Conservation (phyloP, 495 filamentous ascomycete genomes). For the Penicillium parvum region DNA sequence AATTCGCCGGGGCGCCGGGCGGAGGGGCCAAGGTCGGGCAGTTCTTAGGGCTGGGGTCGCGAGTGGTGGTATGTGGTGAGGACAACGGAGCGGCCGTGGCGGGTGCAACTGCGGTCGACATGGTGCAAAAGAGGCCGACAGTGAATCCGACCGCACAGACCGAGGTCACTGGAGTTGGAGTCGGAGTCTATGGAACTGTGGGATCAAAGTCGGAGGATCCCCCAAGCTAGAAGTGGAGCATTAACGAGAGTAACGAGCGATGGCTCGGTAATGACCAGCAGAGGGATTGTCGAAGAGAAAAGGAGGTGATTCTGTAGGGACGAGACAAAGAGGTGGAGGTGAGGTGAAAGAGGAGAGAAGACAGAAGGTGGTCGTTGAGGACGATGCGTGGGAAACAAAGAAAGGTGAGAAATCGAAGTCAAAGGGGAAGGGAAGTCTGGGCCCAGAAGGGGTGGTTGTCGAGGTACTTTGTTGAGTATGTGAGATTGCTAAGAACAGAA, state of each 20-base stretch:
- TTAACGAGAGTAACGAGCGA: not conserved
- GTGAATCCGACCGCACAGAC: too few species aligned
- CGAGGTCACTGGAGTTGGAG: not conserved
- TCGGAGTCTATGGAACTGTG: not conserved
- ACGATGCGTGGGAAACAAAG: too few species aligned
- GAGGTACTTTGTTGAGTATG: not conserved
- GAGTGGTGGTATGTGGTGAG: conserved; percentile 44
- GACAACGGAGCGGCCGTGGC: conserved; percentile 43
- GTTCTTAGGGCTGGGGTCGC: conserved; percentile 46
- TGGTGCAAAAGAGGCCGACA: conserved; percentile 18
- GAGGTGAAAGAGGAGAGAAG: not conserved
- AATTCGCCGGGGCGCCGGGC: conserved; percentile 25
- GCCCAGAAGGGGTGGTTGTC: conserved; percentile 10
- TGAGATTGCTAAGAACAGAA: not conserved
- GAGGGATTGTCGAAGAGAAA: conserved; percentile 1
- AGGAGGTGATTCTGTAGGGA: conserved; percentile 9
- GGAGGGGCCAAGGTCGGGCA: conserved; percentile 42
- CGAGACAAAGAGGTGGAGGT: conserved; percentile 2
- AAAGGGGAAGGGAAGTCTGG: conserved; percentile 5
- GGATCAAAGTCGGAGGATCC: not conserved
- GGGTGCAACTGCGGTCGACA: conserved; percentile 53
- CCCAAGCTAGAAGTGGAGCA: not conserved
- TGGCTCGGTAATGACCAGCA: too few species aligned
- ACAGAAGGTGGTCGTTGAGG: too few species aligned
- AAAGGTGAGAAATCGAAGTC: not conserved